These are phyloP conservation scores for Candida suzukii DNA, from an alignment of 805 yeast genomes.

Conservation along the genomic window DNA sequence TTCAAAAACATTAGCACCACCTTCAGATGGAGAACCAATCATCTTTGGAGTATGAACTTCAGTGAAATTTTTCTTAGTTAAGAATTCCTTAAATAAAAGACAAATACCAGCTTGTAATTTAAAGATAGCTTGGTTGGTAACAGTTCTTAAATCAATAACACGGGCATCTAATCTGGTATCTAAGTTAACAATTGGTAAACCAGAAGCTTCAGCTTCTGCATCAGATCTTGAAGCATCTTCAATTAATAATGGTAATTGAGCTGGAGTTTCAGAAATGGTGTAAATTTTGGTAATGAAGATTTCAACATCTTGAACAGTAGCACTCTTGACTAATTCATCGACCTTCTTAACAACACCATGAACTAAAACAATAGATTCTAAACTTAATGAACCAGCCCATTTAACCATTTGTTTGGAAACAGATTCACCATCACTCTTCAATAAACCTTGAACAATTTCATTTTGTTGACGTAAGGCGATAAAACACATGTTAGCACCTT, in stretches of 20 bases:
- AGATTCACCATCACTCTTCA: slow-evolving; percentile 62
- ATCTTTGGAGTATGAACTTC: slow-evolving; percentile 97
- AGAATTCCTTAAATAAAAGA: slow-evolving; percentile 81
- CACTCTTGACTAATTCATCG: slow-evolving; percentile 80
- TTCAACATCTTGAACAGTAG: slow-evolving; percentile 89
- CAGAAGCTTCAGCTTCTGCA: slow-evolving; percentile 86
- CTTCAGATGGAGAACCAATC: slow-evolving; percentile 93
- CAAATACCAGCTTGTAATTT: slow-evolving; percentile 88
- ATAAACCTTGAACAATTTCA: slow-evolving; percentile 73
- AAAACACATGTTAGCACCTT: slow-evolving; percentile 92
- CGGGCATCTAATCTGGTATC: slow-evolving; percentile 94
- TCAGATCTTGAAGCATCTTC: slow-evolving; percentile 97
- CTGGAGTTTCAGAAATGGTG: slow-evolving; percentile 83
- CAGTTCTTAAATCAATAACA: slow-evolving; percentile 94
- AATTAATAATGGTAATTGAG: slow-evolving; percentile 84
- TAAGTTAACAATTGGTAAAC: slow-evolving; percentile 88
- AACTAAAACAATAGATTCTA: slow-evolving; percentile 89
- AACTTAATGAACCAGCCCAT: slow-evolving; percentile 81
- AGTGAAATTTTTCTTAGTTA: slow-evolving; percentile 58
- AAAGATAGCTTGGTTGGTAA: slow-evolving; percentile 96
- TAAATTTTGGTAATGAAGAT: slow-evolving; percentile 66
- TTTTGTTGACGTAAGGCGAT: slow-evolving; percentile 88
- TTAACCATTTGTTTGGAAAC: slow-evolving; percentile 94
- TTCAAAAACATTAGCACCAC: slow-evolving; percentile 96
- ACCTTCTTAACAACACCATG: slow-evolving; percentile 80